A percentile compares a stretch with the other conserved stretches of the same genome.
These are phyloP conservation scores for Populus nigra DNA, from an alignment of 345 rosid genomes.

Conservation along the genomic window DNA sequence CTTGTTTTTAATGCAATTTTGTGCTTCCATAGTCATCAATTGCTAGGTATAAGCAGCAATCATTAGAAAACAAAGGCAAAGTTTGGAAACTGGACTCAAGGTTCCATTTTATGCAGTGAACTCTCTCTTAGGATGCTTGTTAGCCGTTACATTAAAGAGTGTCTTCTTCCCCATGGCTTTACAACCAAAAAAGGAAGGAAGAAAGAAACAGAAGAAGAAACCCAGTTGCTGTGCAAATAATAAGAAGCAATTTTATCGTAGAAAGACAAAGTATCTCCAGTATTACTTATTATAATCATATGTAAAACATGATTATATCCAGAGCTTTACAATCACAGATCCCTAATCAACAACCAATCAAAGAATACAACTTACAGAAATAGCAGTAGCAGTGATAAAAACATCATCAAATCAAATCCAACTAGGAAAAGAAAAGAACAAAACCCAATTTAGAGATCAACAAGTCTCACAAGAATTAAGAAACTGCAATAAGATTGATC, in stretches of 20 bases:
- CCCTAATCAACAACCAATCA: not conserved
- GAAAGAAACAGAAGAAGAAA: not conserved
- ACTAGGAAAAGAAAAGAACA: not conserved
- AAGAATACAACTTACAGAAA: not conserved
- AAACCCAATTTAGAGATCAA: not conserved
- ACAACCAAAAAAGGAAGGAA: not conserved
- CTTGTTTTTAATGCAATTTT: too few relatives aligned
- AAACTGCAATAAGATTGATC: not conserved
- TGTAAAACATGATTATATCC: conserved; percentile 20
- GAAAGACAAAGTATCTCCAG: not conserved
- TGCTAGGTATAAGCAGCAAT: not conserved
- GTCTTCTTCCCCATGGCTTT: not conserved
- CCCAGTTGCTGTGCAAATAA: not conserved
- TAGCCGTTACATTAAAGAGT: not conserved
- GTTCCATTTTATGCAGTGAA: not conserved
- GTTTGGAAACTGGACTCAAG: not conserved
- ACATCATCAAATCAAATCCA: not conserved
- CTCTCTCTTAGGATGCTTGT: not conserved
- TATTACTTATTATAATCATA: not conserved
- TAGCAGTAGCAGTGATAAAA: not conserved
- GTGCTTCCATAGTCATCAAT: too few relatives aligned
- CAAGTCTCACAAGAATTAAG: not conserved
- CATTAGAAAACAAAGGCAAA: not conserved
- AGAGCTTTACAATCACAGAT: conserved; percentile 15
- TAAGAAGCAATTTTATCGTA: not conserved